Base-by-base conservation (phyloP, 1,139 yeast genomes). In the Geotrichum australiense region DNA sequence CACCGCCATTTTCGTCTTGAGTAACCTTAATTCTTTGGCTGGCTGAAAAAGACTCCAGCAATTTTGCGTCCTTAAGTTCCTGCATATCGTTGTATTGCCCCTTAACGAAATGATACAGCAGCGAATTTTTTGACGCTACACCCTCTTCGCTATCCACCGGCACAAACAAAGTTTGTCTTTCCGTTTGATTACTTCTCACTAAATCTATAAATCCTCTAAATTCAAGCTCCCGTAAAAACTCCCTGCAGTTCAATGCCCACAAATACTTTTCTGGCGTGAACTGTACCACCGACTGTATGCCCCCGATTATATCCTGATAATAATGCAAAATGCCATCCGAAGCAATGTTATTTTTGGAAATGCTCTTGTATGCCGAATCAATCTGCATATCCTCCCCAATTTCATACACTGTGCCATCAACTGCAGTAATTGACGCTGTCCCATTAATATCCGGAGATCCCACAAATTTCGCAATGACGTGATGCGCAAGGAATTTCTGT, bases 211-310 rank as follows among this genome's bases (percentile, higher is more conserved):
- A 62, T 11, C 73, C 70, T 47, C 91, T 71, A 49, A 84, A 76
- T 39, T 74, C 66, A 18, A 86, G 55, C 54, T 86, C 96, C 16
- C 73, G 70, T 2, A 83, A 93, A 58, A 85, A 79, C 24, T 69
- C 69, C 1, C 80, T 69, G 39, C 76, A 78, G 46, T 77, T 78
- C 45, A 87, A 61, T 0, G 94, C 96, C 52, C 73, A 70, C 7
- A 89, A 64, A 41, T 83, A 76, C 56, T 81, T 86, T 50, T 81
- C 70, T 0, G 89, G 82, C n/a, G 78, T 77, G 62, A 84, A 75
- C 0, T 63, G 60, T 5, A 66, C 39, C 3, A 53, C 44, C 11
- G 18, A 29, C 19, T 23, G 24, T n/a, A n/a, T n/a, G 6, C 31
- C 20, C 18, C 62, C 43, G 15, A 53, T 12, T 11, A 63, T 32